Evolutionary conservation across 306 rosid genomes (phyloP).

Genomic region (Acmispon strigosus): DNA sequence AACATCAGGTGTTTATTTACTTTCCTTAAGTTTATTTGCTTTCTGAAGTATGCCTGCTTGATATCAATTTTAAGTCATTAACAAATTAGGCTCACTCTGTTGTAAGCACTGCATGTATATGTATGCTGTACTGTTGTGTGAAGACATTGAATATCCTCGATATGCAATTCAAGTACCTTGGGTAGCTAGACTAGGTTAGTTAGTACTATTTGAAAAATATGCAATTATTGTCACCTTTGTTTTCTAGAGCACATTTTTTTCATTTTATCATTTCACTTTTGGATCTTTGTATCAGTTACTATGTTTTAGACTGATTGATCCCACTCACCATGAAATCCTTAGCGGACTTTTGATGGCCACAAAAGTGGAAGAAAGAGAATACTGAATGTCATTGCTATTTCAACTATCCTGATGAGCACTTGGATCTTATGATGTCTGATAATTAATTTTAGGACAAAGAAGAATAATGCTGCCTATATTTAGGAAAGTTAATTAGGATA

Average conservation of each 20-base stretch:
- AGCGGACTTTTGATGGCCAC: not conserved
- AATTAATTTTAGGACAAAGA: not conserved
- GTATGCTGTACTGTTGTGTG: not conserved
- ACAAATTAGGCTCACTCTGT: constrained; percentile 8
- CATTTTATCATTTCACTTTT: not conserved
- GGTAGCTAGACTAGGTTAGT: not conserved
- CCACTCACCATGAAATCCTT: not conserved
- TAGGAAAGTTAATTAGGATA: not conserved
- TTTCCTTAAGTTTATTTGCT: constrained; percentile 3
- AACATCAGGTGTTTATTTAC: constrained; percentile 51
- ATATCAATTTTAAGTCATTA: not conserved
- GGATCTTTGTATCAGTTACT: not conserved
- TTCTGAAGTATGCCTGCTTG: constrained; percentile 1
- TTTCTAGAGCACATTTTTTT: not conserved
- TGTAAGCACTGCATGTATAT: not conserved
- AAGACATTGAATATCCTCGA: not conserved
- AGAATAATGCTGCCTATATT: not conserved
- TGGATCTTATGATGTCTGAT: not conserved
- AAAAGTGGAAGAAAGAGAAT: not conserved
- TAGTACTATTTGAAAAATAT: not conserved
- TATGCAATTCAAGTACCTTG: not conserved
- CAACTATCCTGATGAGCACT: not conserved
- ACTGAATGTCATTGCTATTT: not conserved
- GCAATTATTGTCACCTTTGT: not conserved
- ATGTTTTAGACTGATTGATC: not conserved